phyloP scores from a whole-genome alignment of 345 rosid species.

The Cochlearia excelsa region DNA sequence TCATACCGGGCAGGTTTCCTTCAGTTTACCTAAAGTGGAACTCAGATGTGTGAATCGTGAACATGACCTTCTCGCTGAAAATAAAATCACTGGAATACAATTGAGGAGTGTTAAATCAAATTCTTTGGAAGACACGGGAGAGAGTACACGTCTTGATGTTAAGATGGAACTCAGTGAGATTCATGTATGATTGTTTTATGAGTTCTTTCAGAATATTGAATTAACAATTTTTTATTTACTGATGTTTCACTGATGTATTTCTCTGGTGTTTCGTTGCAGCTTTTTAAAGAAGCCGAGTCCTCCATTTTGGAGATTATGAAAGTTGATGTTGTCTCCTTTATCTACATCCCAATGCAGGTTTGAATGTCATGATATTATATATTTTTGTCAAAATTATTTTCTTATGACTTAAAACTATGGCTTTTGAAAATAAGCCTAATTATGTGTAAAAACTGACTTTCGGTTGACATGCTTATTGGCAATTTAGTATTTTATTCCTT shows the following conservation, averaged over 20 bases:
- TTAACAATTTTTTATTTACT: conserved; percentile 18
- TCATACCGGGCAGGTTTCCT: conserved; percentile 54
- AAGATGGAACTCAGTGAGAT: conserved; percentile 91
- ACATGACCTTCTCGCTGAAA: conserved; percentile 60
- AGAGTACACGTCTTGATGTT: conserved; percentile 84
- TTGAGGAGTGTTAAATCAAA: conserved; percentile 65
- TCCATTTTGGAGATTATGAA: conserved; percentile 87
- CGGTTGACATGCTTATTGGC: not conserved
- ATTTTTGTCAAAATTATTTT: conserved; percentile 5
- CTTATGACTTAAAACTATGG: conserved; percentile 15
- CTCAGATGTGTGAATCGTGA: conserved; percentile 71
- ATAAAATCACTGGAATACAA: conserved; percentile 81
- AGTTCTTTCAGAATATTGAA: conserved; percentile 29
- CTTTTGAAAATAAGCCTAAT: conserved; percentile 19
- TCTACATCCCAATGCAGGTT: conserved; percentile 82
- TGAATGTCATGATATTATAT: conserved; percentile 27
- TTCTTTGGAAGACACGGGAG: conserved; percentile 81
- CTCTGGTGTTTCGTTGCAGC: conserved; percentile 53
- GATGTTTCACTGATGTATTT: conserved; percentile 2
- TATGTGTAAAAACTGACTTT: conserved; percentile 13
- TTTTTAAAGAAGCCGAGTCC: conserved; percentile 69
- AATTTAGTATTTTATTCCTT: not conserved
- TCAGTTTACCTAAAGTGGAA: conserved; percentile 76
- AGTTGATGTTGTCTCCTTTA: conserved; percentile 70
- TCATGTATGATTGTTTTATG: conserved; percentile 55